These are phyloP conservation scores for Coprinopsis strossmayeri DNA, from an alignment of 768 basidiomycete species.

Conservation along the genomic window DNA sequence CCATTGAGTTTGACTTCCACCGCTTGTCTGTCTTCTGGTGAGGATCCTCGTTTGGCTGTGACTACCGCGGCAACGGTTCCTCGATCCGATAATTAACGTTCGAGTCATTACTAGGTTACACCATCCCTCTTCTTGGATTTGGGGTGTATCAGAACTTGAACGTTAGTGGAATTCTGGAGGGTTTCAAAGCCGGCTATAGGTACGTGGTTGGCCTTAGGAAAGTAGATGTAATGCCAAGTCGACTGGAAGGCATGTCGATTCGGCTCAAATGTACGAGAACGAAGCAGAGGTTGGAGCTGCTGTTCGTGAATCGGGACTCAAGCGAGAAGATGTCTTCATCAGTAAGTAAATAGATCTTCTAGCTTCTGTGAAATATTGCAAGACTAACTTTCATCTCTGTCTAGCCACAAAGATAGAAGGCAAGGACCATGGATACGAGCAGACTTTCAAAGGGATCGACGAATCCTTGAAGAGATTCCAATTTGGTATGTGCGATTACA, in stretches of 20 bases:
- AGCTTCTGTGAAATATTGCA: too few species aligned
- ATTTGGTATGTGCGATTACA: slow-evolving; percentile 6
- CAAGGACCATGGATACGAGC: slow-evolving; percentile 11
- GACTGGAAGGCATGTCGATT: slow-evolving; percentile 42
- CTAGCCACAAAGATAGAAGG: slow-evolving; percentile 13
- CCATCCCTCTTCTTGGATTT: slow-evolving; percentile 54
- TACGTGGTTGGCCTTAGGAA: too few species aligned
- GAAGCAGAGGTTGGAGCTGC: slow-evolving; percentile 46
- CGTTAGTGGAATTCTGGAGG: slow-evolving; percentile 42
- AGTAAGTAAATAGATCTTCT: slow-evolving; percentile 34
- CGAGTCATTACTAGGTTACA: too few species aligned
- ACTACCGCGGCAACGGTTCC: too few species aligned
- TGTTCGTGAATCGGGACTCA: slow-evolving; percentile 39
- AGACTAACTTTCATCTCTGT: too few species aligned
- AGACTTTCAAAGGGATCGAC: slow-evolving; percentile 10
- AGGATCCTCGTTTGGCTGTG: neutral
- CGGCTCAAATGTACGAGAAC: slow-evolving; percentile 50
- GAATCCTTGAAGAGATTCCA: slow-evolving; percentile 10
- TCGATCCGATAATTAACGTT: too few species aligned
- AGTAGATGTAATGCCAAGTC: too few species aligned
- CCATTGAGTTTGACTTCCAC: slow-evolving; percentile 17
- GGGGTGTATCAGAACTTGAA: slow-evolving; percentile 56
- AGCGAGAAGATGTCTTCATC: slow-evolving; percentile 51
- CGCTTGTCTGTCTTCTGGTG: slow-evolving; percentile 20
- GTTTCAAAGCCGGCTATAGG: slow-evolving; percentile 55